phyloP scores from a whole-genome alignment of 306 rosid genomes.

The Corylus americana region DNA sequence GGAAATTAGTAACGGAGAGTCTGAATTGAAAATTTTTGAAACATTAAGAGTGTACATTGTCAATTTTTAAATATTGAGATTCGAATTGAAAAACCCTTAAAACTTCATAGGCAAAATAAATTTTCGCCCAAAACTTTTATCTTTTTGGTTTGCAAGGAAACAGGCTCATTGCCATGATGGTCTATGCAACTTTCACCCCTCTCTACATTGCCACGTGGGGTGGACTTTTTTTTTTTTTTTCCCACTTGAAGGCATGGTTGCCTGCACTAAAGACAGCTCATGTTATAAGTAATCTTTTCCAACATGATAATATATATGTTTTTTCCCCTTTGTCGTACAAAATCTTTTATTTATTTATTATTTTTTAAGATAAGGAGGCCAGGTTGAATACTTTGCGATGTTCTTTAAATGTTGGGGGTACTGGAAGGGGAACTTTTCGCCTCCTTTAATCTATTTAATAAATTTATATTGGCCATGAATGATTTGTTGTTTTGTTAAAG shows the following conservation, averaged over 20 bases:
- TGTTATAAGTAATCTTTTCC: not conserved
- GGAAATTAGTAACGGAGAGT: no score
- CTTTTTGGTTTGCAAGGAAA: slow-evolving; percentile 33
- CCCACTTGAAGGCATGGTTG: slow-evolving; percentile 35
- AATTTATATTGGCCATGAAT: not conserved
- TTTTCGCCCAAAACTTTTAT: no score
- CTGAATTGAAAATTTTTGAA: no score
- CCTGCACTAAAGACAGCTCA: slow-evolving; percentile 25
- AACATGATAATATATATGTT: not conserved
- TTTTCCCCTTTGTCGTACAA: not conserved
- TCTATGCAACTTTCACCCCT: slow-evolving; percentile 49
- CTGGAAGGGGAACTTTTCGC: not conserved
- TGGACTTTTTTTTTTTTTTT: slow-evolving; percentile 34
- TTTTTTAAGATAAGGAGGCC: not conserved
- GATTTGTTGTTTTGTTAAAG: no score
- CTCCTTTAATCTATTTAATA: not conserved
- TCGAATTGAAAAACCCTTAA: no score
- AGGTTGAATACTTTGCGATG: not conserved
- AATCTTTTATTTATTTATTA: not conserved
- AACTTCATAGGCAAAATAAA: no score
- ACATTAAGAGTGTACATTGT: no score
- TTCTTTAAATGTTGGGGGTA: not conserved
- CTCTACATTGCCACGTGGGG: slow-evolving; percentile 60
- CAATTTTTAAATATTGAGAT: no score
- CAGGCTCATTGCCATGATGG: slow-evolving; percentile 41